Evolutionary conservation across 2,329 filamentous ascomycete genomes (phyloP).

Genomic region (Fusarium nygamai): DNA sequence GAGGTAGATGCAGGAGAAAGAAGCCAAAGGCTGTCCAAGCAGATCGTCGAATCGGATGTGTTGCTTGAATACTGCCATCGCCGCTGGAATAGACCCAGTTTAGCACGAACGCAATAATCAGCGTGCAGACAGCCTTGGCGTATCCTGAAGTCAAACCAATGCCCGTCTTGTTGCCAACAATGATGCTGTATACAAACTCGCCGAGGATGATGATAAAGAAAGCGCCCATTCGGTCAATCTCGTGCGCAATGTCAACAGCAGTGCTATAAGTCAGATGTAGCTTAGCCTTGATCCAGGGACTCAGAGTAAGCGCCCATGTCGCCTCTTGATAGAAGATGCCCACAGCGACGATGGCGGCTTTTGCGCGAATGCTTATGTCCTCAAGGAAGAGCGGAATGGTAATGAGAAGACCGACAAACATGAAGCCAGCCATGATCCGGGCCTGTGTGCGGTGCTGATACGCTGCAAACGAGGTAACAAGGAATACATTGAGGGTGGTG

Average conservation of each 20-base stretch:
- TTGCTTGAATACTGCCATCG: constrained; percentile 55
- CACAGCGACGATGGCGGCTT: constrained; percentile 55
- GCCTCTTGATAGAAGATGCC: constrained; percentile 54
- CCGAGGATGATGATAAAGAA: constrained; percentile 64
- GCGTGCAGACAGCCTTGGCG: constrained; percentile 57
- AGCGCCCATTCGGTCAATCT: constrained; percentile 60
- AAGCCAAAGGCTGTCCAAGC: constrained; percentile 57
- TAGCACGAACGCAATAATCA: constrained; percentile 60
- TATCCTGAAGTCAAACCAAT: constrained; percentile 56
- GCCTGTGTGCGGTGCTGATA: constrained; percentile 59
- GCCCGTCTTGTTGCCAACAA: constrained; percentile 58
- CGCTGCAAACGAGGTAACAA: constrained; percentile 57
- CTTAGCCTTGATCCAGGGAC: constrained; percentile 54
- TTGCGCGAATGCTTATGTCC: constrained; percentile 51
- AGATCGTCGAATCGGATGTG: constrained; percentile 57
- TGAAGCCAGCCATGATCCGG: constrained; percentile 55
- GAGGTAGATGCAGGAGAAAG: constrained; percentile 56
- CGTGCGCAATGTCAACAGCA: constrained; percentile 60
- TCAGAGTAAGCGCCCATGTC: constrained; percentile 56
- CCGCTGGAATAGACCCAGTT: constrained; percentile 62
- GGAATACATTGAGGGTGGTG: constrained; percentile 52
- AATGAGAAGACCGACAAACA: constrained; percentile 53
- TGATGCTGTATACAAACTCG: constrained; percentile 59
- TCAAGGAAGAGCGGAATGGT: constrained; percentile 57
- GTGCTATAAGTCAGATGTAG: constrained; percentile 57